Base-by-base conservation (phyloP, 257 asterid species). In the Fraxinus pennsylvanica region DNA sequence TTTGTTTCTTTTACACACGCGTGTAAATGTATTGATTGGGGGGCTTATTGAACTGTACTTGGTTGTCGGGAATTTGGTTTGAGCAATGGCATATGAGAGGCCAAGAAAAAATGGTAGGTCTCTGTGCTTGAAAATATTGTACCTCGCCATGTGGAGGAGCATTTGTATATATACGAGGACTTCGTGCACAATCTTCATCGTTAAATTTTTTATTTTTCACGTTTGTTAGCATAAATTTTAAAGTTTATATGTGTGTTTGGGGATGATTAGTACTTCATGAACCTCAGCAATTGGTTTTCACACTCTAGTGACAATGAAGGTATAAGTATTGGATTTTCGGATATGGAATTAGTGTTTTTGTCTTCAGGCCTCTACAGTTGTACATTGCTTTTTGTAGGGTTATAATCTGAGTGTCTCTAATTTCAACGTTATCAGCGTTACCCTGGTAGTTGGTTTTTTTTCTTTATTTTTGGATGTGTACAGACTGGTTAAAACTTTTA, bases 11-110 rank as follows among this genome's bases (percentile, higher is more conserved):
- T 57, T 5, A 12, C 5, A 43, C 13, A 45, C 45, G 45, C 45
- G 2, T 12, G 52, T 45, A 45, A 45, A 45, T 45, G 52, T 45
- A 45, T 12, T 45, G 52, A 14, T 45, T 45, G 52, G 45, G 45
- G 45, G 45, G 45, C 45, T 39, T 39, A 35, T 35, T 59, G 47
- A 12, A 38, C 19, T 35, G 39, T 61, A 74, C 68, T 41, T 77
- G 35, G 10, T 36, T n/a, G 78, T 47, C 50, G 19, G 83, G 83
- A 59, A 43, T 78, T 78, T 32, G 36, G 35, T 41, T 35, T 66
- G 75, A 52, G 36, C 8, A 45, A 12, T 52, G 72, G 35, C 5
- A 13, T 65, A 22, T 47, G 65, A 29, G 66, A 45, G 52, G 70
- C 35, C 38, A 1, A 43, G 38, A 66, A 35, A 9, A 9, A 43